Evolutionary conservation across 805 yeast species (phyloP).

Genomic region (Cyberlindnera saturnus): DNA sequence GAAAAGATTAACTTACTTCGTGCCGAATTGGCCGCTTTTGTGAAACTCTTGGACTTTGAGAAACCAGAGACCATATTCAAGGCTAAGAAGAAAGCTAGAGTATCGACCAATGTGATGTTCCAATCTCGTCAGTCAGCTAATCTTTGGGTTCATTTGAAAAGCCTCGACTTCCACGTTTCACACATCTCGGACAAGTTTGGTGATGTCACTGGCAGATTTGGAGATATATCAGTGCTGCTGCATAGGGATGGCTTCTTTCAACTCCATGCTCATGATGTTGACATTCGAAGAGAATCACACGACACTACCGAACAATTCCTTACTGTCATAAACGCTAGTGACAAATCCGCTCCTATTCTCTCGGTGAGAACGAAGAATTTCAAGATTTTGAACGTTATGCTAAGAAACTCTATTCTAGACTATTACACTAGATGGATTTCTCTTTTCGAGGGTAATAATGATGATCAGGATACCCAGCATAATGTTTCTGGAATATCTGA

Average conservation of each 20-base stretch:
- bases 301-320: constrained; percentile 26
- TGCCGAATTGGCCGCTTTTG: constrained; percentile 2
- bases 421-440: constrained; percentile 58
- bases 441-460: constrained; percentile 28
- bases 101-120: constrained; percentile 14
- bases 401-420: constrained; percentile 44
- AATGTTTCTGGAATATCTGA: constrained; percentile 4
- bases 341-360: constrained; percentile 33
- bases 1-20: constrained; percentile 23
- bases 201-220: constrained; percentile 17
- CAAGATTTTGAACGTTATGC: constrained; percentile 33
- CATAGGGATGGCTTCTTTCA: constrained; percentile 17
- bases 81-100: constrained; percentile 20
- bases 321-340: constrained; percentile 28
- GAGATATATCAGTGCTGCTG: constrained; percentile 7
- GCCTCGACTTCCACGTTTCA: constrained; percentile 10
- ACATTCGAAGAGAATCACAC: constrained; percentile 7
- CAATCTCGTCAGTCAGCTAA: constrained; percentile 17
- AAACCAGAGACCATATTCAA: constrained; percentile 18
- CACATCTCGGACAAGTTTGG: constrained; percentile 29
- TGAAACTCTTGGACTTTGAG: constrained; percentile 8
- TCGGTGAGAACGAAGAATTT: constrained; percentile 32
- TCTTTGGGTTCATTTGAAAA: constrained; percentile 6
- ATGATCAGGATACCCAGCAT: constrained; percentile 6
- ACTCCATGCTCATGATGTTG: constrained; percentile 11